Conservation (phyloP, 176 grass and related monocot species). For the Carex pumila region DNA sequence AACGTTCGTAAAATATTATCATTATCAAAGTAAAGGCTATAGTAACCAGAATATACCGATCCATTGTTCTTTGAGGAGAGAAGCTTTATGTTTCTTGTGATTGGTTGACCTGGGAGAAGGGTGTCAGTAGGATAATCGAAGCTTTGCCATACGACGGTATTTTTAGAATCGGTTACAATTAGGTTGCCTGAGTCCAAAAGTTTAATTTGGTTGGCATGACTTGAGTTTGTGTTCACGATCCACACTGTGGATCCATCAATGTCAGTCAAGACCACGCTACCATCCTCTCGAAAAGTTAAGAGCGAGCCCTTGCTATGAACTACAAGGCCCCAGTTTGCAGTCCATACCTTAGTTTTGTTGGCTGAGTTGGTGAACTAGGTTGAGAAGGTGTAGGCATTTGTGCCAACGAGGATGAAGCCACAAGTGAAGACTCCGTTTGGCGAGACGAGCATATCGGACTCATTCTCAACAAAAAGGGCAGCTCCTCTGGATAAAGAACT, state of each 20-base stretch:
- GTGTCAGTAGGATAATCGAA: conserved; percentile 53
- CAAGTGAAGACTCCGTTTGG: conserved; percentile 27
- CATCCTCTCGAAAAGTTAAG: conserved; percentile 27
- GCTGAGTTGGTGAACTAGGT: conserved; percentile 31
- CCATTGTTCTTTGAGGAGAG: conserved; percentile 7
- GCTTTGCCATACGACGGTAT: conserved; percentile 35
- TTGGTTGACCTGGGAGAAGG: conserved; percentile 34
- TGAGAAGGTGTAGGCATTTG: conserved; percentile 42
- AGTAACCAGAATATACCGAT: conserved; percentile 17
- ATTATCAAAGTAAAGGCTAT: conserved; percentile 35
- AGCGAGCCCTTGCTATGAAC: conserved; percentile 26
- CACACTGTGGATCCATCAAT: conserved; percentile 19
- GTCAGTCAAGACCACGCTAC: conserved; percentile 19
- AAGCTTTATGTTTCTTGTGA: conserved; percentile 28
- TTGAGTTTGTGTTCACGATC: conserved; percentile 8
- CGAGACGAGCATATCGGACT: conserved; percentile 23
- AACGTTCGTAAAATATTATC: conserved; percentile 12
- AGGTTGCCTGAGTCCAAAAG: conserved; percentile 37
- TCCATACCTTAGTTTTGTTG: conserved; percentile 34
- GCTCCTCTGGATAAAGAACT: neutral
- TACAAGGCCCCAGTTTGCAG: conserved; percentile 15
- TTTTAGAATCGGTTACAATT: conserved; percentile 18
- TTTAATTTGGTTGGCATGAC: conserved; percentile 1
- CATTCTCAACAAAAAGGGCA: conserved; percentile 17
- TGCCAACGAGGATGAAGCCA: conserved; percentile 32